A percentile compares a stretch with the other conserved stretches of the same genome.
phyloP scores from a whole-genome alignment of 2,329 filamentous ascomycete species.

The Fusarium tupiense region DNA sequence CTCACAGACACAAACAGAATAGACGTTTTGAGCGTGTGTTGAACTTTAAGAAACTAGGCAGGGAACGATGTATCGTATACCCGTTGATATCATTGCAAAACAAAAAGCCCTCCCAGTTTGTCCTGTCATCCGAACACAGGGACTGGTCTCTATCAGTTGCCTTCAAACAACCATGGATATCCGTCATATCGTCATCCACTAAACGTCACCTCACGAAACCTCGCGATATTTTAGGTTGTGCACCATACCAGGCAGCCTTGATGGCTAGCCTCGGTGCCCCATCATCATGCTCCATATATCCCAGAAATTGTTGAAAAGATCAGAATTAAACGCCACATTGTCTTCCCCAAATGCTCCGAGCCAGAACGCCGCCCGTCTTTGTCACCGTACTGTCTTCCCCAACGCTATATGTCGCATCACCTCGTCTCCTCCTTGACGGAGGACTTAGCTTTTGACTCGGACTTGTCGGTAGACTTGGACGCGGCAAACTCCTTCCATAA shows the following conservation, averaged over 20 bases:
- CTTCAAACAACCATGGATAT: constrained; percentile 25
- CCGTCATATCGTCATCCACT: constrained; percentile 25
- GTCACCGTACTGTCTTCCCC: constrained; percentile 23
- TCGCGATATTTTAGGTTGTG: constrained; percentile 27
- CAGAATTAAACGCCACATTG: constrained; percentile 39
- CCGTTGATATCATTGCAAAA: constrained; percentile 45
- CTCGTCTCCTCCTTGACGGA: constrained; percentile 41
- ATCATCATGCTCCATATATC: constrained; percentile 26
- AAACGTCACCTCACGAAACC: constrained; percentile 13
- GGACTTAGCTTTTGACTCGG: constrained; percentile 40
- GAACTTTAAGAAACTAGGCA: constrained; percentile 33
- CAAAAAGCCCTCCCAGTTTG: constrained; percentile 21
- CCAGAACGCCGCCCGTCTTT: constrained; percentile 39
- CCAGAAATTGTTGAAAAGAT: constrained; percentile 35
- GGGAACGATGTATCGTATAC: constrained; percentile 40
- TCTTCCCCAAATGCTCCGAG: constrained; percentile 31
- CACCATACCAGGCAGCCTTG: constrained; percentile 29
- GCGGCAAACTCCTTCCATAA: constrained; percentile 62
- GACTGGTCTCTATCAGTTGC: constrained; percentile 33
- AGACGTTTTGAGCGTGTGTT: constrained; percentile 17
- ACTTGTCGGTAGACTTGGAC: constrained; percentile 47
- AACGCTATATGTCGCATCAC: constrained; percentile 21
- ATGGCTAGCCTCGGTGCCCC: constrained; percentile 26
- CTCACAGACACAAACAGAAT: neutral
- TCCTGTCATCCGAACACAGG: constrained; percentile 16